Evolutionary conservation across 192 early-diverging fungal genomes (phyloP).

Genomic region (Paraglomus brasilianum): DNA sequence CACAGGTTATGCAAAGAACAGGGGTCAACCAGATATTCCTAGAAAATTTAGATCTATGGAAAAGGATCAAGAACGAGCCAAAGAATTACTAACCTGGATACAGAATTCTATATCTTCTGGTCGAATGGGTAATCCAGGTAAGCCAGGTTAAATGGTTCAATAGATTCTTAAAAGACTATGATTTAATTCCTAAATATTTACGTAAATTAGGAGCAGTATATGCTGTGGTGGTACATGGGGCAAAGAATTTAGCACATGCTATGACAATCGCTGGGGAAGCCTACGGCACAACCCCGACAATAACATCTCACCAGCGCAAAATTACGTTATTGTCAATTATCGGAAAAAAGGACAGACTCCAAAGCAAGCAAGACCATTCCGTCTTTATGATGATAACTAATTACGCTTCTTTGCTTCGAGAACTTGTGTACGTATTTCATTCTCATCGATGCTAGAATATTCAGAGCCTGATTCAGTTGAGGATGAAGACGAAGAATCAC

Average conservation of each 20-base stretch:
- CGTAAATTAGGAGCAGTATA: constrained; percentile 6
- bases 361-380: neutral
- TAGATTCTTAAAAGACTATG: constrained; percentile 19
- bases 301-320: neutral
- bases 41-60: constrained; percentile 26
- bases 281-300: neutral
- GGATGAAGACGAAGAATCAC: constrained; percentile 26
- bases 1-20: constrained; percentile 11
- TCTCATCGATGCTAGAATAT: constrained; percentile 15
- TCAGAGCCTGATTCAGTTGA: constrained; percentile 9
- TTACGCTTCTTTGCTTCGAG: constrained; percentile 16
- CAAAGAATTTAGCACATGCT: constrained; percentile 20
- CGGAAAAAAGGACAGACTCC: neutral
- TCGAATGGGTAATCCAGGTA: neutral
- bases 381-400: constrained; percentile 16
- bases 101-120: constrained; percentile 25
- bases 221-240: constrained; percentile 17
- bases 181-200: constrained; percentile 17
- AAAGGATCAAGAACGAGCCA: constrained; percentile 20
- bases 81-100: constrained; percentile 24
- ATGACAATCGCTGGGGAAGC: constrained; percentile 15
- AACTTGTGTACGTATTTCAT: constrained; percentile 4
- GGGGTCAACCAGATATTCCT: constrained; percentile 15
- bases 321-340: constrained; percentile 23
- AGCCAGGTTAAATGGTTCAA: constrained; percentile 12